A percentile compares a stretch with the other conserved stretches of the same genome.
phyloP scores from a whole-genome alignment of 139 green algal genomes.

The Medakamo hakoo region DNA sequence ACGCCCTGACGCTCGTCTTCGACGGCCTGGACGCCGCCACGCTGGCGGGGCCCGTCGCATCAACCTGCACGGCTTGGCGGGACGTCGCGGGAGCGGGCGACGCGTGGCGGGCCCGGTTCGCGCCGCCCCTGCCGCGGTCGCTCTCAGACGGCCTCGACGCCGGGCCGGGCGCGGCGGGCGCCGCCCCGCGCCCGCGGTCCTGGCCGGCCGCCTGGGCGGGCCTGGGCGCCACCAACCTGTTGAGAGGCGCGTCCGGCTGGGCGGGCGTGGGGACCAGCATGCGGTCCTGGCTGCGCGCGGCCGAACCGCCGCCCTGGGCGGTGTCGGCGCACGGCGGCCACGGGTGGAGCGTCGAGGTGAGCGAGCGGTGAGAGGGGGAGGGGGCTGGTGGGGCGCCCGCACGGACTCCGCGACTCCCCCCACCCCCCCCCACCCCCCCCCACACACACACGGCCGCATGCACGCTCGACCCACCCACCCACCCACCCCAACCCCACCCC shows the following conservation, averaged over 20 bases:
- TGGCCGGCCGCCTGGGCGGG: background rate
- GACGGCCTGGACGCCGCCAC: background rate
- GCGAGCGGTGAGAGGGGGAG: too few species aligned
- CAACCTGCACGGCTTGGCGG: background rate
- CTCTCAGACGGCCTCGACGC: background rate
- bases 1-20: background rate
- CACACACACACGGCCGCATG: too few species aligned
- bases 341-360: background rate
- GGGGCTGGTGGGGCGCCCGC: too few species aligned
- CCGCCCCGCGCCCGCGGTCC: too few species aligned
- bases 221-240: background rate
- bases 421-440: too few species aligned
- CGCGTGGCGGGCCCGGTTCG: background rate
- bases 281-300: background rate
- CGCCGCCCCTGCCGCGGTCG: background rate
- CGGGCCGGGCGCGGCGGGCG: too few species aligned
- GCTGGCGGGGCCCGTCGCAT: background rate
- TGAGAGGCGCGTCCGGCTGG: background rate
- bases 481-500: too few species aligned
- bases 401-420: too few species aligned
- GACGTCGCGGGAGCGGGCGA: background rate
- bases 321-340: background rate
- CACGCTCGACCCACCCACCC: too few species aligned
- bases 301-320: background rate
- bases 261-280: background rate